A percentile compares a stretch with the other conserved stretches of the same genome.
These are phyloP conservation scores for Backusella liffmaniae DNA, from an alignment of 192 early-diverging fungal genomes.

Conservation along the genomic window DNA sequence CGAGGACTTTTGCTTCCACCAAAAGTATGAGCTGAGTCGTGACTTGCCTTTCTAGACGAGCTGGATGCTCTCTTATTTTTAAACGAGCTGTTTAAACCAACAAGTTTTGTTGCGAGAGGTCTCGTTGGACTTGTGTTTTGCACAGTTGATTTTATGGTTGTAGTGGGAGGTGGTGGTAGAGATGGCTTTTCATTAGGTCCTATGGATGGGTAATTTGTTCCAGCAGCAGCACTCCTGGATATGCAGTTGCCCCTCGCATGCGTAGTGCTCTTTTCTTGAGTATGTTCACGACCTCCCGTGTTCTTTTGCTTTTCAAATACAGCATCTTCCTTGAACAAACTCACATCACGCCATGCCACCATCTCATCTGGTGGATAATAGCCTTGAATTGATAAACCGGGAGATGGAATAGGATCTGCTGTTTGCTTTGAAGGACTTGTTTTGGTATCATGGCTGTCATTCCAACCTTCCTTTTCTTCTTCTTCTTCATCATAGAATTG, in stretches of 20 bases:
- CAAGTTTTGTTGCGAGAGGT: background rate
- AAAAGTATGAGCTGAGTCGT: constrained; percentile 1
- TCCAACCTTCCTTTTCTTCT: background rate
- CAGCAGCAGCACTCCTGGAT: background rate
- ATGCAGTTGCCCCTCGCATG: background rate
- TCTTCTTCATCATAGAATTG: background rate
- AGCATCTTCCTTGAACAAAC: background rate
- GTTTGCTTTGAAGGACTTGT: no score
- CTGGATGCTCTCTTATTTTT: background rate
- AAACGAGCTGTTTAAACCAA: background rate
- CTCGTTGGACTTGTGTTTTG: background rate
- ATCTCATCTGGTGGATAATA: constrained; percentile 2
- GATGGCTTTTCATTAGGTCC: constrained; percentile 6
- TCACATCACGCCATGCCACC: constrained; percentile 6
- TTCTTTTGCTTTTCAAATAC: background rate
- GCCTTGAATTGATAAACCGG: background rate
- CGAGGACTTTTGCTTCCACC: background rate
- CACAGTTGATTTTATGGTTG: background rate
- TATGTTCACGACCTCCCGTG: background rate
- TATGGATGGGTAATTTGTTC: background rate
- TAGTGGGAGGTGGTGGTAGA: background rate
- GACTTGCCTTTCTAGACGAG: background rate
- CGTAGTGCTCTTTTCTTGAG: background rate
- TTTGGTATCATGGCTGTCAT: background rate
- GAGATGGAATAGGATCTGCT: background rate